These are phyloP conservation scores for Suaeda aralocaspica DNA, from an alignment of 148 eudicot species.

Conservation along the genomic window DNA sequence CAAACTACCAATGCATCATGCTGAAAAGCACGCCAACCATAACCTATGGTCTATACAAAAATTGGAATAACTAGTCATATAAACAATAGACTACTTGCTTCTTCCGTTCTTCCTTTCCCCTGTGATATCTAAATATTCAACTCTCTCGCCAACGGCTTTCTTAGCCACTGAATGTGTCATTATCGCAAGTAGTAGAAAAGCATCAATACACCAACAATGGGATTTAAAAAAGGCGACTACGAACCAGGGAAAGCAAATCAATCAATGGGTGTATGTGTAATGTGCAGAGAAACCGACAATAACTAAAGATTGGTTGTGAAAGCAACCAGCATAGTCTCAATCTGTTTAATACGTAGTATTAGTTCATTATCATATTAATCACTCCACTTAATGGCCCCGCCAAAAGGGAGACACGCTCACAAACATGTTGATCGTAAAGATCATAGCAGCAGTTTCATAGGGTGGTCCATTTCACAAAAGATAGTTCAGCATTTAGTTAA, in stretches of 20 bases:
- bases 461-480: conserved; percentile 21
- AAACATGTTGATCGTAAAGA: conserved; percentile 19
- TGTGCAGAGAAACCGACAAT: conserved; percentile 22
- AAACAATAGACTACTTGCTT: conserved; percentile 11
- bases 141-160: not conserved
- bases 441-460: conserved; percentile 16
- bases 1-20: conserved; percentile 9
- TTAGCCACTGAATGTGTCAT: conserved; percentile 14
- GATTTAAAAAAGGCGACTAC: not conserved
- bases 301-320: conserved; percentile 4
- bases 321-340: conserved; percentile 7
- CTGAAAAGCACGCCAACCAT: conserved; percentile 5
- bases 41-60: not conserved
- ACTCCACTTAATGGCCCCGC: conserved; percentile 17
- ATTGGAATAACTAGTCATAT: conserved; percentile 9
- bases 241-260: not conserved
- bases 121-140: not conserved
- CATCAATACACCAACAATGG: not conserved
- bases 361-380: conserved; percentile 5
- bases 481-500: conserved; percentile 9
- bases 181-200: conserved; percentile 4
- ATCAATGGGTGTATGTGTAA: not conserved
- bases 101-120: not conserved
- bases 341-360: not conserved
- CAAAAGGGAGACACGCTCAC: conserved; percentile 13